Evolutionary conservation across 164 flowering plant species (phyloP).

Genomic region (Vitis labrusca): DNA sequence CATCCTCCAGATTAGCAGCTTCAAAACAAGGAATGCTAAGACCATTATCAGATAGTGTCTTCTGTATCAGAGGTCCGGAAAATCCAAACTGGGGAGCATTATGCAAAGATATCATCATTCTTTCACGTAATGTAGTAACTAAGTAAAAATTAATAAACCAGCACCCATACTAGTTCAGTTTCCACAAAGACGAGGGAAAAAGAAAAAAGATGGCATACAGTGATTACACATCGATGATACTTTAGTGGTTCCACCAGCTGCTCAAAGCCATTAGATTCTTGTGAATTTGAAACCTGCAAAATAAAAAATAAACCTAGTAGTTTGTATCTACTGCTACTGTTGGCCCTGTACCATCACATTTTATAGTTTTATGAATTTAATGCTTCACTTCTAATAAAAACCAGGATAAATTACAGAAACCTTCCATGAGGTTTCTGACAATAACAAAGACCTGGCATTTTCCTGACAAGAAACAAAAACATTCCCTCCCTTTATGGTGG

Average conservation of each 20-base stretch:
- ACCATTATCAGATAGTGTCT: constrained; percentile 29
- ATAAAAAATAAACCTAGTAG: neutral
- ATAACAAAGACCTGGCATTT: too few relatives aligned
- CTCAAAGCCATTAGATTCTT: constrained; percentile 37
- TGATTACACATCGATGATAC: constrained; percentile 36
- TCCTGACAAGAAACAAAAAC: too few relatives aligned
- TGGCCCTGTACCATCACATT: too few relatives aligned
- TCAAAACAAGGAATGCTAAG: constrained; percentile 39
- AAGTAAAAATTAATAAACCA: neutral
- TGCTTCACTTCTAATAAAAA: too few relatives aligned
- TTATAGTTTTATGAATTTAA: too few relatives aligned
- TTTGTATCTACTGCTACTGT: too few relatives aligned
- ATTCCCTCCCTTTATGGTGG: too few relatives aligned
- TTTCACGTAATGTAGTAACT: neutral
- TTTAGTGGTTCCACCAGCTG: constrained; percentile 34
- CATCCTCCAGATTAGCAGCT: constrained; percentile 29
- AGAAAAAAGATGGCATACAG: constrained; percentile 25
- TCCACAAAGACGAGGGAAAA: neutral
- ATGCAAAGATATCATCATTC: constrained; percentile 11
- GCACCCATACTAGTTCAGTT: neutral
- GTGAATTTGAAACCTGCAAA: constrained; percentile 23
- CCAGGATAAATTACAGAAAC: too few relatives aligned
- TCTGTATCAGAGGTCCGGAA: constrained; percentile 38
- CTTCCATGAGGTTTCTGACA: too few relatives aligned
- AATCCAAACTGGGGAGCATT: constrained; percentile 34